Evolutionary conservation across 2,329 filamentous ascomycete genomes (phyloP), one percentile per base, ranked within the genome.

Genomic region (Whalleya microplaca): DNA sequence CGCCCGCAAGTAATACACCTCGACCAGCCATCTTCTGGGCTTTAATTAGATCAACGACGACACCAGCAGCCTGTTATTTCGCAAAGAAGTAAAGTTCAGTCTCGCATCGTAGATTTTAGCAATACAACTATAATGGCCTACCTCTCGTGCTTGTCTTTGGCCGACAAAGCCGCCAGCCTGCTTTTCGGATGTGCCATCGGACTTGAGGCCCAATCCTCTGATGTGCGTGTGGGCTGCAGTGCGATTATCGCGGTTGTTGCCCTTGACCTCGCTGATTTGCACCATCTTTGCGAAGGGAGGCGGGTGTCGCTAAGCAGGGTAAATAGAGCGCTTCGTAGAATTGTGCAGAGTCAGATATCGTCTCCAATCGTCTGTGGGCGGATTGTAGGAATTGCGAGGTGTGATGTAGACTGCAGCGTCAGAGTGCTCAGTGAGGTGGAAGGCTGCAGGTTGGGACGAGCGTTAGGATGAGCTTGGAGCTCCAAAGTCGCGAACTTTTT

Each of bases 221-320:
- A 99, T 99, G 77, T 99, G 95, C 51, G 94, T 97, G 78, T 99
- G 95, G 67, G 94, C 90, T 59, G 95, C 94, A 46, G 95, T 99
- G 72, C 95, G 88, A 79, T 96, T 95, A 76, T 97, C 94, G 80
- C 95, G 92, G 80, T 88, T 87, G 78, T 92, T 94, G 80, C 90
- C 90, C 82, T 96, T 96, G 71, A 96, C 91, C 80, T 96, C 92
- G 80, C 90, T 96, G 77, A 95, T 92, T 75, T 92, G 89, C 68
- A 94, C 90, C 90, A 93, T 94, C 66, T 71, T 81, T 73, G 67
- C 72, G 70, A 70, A 63, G 68, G 58, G 58, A 60, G 23, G 57
- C 52, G 53, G 21, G 29, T 48, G 44, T 48, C 48, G 50, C 49
- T 51, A 42, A 5, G 12, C 47, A 16, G 41, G 45, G 21, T 42